Evolutionary conservation across 768 basidiomycete genomes (phyloP).

Genomic region (Pleurotus giganteus): DNA sequence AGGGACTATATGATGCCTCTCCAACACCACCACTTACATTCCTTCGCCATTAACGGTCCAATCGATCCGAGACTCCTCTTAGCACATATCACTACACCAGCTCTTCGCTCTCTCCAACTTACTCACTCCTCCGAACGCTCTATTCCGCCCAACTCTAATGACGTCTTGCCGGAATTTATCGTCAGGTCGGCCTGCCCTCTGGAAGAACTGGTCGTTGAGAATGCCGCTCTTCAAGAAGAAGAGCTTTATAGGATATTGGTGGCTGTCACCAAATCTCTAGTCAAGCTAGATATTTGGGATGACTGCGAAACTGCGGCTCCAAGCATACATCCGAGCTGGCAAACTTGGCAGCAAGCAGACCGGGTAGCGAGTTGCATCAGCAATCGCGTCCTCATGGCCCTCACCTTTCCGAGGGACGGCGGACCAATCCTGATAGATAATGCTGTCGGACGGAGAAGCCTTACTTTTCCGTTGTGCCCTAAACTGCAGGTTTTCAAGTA

Average conservation of each 20-base stretch:
- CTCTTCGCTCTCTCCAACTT: not conserved
- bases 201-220: not conserved
- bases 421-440: not conserved
- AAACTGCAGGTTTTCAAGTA: not conserved
- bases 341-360: too few relatives aligned
- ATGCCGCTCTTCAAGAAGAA: not conserved
- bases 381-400: not conserved
- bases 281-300: not conserved
- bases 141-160: not conserved
- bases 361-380: not conserved
- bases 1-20: not conserved
- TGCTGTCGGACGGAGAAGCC: not conserved
- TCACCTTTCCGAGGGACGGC: not conserved
- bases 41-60: not conserved
- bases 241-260: not conserved
- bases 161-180: not conserved
- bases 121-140: not conserved
- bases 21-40: not conserved
- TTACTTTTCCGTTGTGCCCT: not conserved
- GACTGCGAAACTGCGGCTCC: not conserved
- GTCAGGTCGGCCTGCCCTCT: not conserved
- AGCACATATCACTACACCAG: not conserved
- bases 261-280: not conserved
- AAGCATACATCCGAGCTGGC: not conserved
- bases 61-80: not conserved